These are phyloP conservation scores for Patellifolia procumbens DNA, from an alignment of 179 eudicot genomes.

Conservation along the genomic window DNA sequence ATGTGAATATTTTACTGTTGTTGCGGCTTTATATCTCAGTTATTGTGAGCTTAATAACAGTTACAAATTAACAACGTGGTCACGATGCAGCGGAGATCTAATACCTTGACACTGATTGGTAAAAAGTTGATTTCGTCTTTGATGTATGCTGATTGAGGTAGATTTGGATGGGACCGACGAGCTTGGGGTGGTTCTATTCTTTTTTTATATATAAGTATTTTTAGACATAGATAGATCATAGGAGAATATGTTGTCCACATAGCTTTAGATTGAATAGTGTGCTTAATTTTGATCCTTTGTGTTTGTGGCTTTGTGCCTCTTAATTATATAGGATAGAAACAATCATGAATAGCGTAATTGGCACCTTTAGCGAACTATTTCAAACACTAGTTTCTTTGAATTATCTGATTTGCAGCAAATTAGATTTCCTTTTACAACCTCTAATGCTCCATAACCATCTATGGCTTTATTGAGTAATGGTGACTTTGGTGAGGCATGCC, in stretches of 20 bases:
- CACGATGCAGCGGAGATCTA: no score
- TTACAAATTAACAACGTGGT: no score
- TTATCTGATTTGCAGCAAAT: background rate
- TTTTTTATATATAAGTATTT: background rate
- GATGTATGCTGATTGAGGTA: background rate
- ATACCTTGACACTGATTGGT: no score
- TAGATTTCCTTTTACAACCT: background rate
- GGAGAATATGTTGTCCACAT: background rate
- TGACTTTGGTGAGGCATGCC: constrained; percentile 1
- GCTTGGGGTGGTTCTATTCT: no score
- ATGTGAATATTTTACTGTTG: no score
- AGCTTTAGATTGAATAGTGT: background rate
- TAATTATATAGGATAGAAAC: background rate
- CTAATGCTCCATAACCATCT: background rate
- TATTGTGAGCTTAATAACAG: no score
- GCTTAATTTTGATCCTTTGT: background rate
- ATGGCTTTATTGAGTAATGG: background rate
- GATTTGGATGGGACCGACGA: no score
- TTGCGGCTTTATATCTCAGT: no score
- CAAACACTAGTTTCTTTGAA: background rate
- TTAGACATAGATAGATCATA: background rate
- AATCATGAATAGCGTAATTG: background rate
- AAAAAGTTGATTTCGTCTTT: background rate
- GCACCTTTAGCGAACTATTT: background rate
- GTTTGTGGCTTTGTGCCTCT: background rate